These are phyloP conservation scores for Xylaria hypoxylon DNA, from an alignment of 2,329 filamentous ascomycete genomes.

Conservation along the genomic window DNA sequence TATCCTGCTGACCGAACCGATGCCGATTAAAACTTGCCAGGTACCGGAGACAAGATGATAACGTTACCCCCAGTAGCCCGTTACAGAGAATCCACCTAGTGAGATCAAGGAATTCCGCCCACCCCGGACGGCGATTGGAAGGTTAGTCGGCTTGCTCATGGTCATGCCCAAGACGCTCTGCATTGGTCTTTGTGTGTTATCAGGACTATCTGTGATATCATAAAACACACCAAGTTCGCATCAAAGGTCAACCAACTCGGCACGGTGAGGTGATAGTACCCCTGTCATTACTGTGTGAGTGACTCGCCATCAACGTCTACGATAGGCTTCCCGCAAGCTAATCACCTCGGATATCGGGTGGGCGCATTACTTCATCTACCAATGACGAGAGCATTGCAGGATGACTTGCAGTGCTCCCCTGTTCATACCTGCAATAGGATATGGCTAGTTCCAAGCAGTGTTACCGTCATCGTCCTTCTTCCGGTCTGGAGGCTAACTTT, in stretches of 20 bases:
- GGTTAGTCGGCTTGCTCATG: not conserved
- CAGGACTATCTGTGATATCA: not conserved
- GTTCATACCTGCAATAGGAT: constrained; percentile 19
- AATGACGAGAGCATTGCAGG: constrained; percentile 28
- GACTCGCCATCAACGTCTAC: constrained; percentile 15
- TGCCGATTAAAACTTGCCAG: constrained; percentile 23
- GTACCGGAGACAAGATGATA: constrained; percentile 15
- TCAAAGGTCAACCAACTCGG: constrained; percentile 21
- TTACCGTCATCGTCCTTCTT: constrained; percentile 8
- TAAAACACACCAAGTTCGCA: constrained; percentile 5
- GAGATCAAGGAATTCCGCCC: constrained; percentile 3
- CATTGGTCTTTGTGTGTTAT: not conserved
- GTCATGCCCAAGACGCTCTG: not conserved
- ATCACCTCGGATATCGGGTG: constrained; percentile 15
- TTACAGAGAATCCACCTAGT: constrained; percentile 4
- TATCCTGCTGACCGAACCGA: constrained; percentile 28
- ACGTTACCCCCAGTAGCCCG: constrained; percentile 18
- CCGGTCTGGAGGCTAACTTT: not conserved
- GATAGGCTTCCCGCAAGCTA: constrained; percentile 13
- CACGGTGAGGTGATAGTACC: constrained; percentile 28
- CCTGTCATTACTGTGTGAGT: constrained; percentile 6
- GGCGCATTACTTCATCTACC: constrained; percentile 14
- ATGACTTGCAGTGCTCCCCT: constrained; percentile 29
- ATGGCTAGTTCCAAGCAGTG: not conserved
- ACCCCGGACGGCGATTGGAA: not conserved